phyloP scores from a whole-genome alignment of 1,139 yeast genomes.

The Magnusiomyces ingens region DNA sequence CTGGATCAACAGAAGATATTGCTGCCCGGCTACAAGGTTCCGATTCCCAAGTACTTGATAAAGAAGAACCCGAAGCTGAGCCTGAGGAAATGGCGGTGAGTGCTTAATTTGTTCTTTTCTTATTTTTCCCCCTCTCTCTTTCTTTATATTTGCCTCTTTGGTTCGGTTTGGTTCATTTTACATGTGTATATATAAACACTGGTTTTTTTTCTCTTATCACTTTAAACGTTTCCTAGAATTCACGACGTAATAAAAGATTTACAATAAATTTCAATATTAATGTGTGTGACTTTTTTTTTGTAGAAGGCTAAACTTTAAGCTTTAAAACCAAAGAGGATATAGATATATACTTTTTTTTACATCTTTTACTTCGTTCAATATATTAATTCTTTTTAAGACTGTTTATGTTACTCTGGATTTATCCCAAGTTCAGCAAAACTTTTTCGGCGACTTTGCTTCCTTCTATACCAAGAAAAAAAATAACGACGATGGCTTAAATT shows the following conservation, averaged over 20 bases:
- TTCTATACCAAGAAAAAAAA: not conserved
- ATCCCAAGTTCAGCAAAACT: slow-evolving; percentile 16
- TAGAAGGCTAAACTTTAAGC: not conserved
- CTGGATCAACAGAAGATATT: slow-evolving; percentile 72
- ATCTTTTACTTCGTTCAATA: not conserved
- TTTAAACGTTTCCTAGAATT: too few species aligned
- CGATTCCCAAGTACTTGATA: slow-evolving; percentile 8
- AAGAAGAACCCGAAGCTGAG: slow-evolving; percentile 3
- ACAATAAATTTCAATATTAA: not conserved
- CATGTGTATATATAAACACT: not conserved
- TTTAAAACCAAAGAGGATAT: not conserved
- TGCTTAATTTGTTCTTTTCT: slow-evolving; percentile 6
- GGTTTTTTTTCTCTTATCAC: not conserved
- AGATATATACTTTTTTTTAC: not conserved
- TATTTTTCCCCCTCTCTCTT: slow-evolving; percentile 1
- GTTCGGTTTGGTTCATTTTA: not conserved
- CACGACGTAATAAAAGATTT: not conserved
- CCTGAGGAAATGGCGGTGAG: slow-evolving; percentile 23
- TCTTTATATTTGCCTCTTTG: not conserved
- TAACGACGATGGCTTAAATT: not conserved
- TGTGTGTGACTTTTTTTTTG: not conserved
- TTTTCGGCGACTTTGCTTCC: slow-evolving; percentile 1
- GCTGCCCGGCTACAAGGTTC: slow-evolving; percentile 31
- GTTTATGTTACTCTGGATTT: slow-evolving; percentile 25
- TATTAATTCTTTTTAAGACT: slow-evolving; percentile 4